phyloP scores from a whole-genome alignment of 1,284 basidiomycete species.

The Tylopilus sp. region DNA sequence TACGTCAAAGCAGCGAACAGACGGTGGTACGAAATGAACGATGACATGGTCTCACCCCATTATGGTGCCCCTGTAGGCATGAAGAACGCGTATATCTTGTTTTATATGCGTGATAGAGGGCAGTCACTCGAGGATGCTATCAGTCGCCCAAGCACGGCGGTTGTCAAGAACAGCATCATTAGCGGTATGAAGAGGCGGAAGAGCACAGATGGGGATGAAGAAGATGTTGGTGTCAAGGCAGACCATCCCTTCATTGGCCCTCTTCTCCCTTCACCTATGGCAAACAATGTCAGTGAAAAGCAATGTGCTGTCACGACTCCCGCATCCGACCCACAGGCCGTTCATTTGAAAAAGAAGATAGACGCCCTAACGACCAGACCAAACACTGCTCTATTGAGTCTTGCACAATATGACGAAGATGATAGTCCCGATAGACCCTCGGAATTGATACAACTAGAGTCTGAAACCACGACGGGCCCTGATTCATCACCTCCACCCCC shows the following conservation, averaged over 20 bases:
- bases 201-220: slow-evolving; percentile 42
- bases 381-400: slow-evolving; percentile 44
- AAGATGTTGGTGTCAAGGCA: slow-evolving; percentile 49
- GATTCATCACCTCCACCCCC: slow-evolving; percentile 24
- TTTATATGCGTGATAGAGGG: slow-evolving; percentile 82
- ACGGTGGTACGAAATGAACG: slow-evolving; percentile 92
- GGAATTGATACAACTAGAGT: slow-evolving; percentile 22
- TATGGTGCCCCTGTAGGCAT: slow-evolving; percentile 50
- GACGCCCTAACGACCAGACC: slow-evolving; percentile 40
- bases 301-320: slow-evolving; percentile 3
- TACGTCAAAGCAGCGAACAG: slow-evolving; percentile 73
- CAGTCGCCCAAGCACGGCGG: slow-evolving; percentile 24
- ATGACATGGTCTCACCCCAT: slow-evolving; percentile 65
- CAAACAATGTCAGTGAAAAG: slow-evolving; percentile 15
- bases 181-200: slow-evolving; percentile 65
- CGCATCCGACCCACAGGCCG: slow-evolving; percentile 56
- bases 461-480: slow-evolving; percentile 26
- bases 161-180: slow-evolving; percentile 41
- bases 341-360: slow-evolving; percentile 59
- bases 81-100: slow-evolving; percentile 90
- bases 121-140: slow-evolving; percentile 65
- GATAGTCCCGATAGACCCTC: slow-evolving; percentile 37
- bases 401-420: slow-evolving; percentile 56
- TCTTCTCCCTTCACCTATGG: slow-evolving; percentile 48
- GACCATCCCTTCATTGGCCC: slow-evolving; percentile 61